Base-by-base conservation (phyloP, 2,329 filamentous ascomycete genomes). In the Colletotrichum sublineola region DNA sequence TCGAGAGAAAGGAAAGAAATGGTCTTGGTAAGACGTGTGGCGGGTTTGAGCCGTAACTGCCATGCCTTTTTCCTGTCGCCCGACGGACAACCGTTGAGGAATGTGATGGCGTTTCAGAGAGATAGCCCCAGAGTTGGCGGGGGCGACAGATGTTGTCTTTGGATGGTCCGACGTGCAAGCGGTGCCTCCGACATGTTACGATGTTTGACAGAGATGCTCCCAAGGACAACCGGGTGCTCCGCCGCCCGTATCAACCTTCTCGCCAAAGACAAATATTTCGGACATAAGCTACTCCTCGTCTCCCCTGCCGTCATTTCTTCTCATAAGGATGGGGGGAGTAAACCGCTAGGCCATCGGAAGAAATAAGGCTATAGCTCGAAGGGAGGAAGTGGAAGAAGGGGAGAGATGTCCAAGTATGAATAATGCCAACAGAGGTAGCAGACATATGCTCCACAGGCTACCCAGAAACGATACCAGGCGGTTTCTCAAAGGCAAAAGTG, bases 101-200 rank as follows among this genome's bases (percentile, higher is more conserved):
- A 57, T 57, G 33, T 14, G 33, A 38, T 57, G 53, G 15, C 33
- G 53, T 57, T 57, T 57, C 33, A 2, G 20, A 57, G 33, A 57
- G 53, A 24, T 20, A 36, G 14, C 11, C 20, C 18, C 7, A 20
- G 44, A 11, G 8, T 20, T 5, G 20, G n/a, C 9, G 8, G 7
- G n/a, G n/a, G 20, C 2, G 33, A 24, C 33, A 24, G 53, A 24
- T 7, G 3, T 38, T 40, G n/a, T 40, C 5, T 8, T 15, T n/a
- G 20, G 53, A 15, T 33, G 15, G n/a, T 5, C 1, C 20, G 50
- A 33, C 50, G 12, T 18, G 15, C 15, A 14, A n/a, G 33, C 33
- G 4, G 53, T 12, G 14, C 33, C 33, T 24, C 33, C 11, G 33
- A 5, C 1, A 20, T 7, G 36, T 15, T 12, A 24, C 14, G 2